Base-by-base conservation (phyloP, 148 eudicot genomes). In the Rhododendron simsii region DNA sequence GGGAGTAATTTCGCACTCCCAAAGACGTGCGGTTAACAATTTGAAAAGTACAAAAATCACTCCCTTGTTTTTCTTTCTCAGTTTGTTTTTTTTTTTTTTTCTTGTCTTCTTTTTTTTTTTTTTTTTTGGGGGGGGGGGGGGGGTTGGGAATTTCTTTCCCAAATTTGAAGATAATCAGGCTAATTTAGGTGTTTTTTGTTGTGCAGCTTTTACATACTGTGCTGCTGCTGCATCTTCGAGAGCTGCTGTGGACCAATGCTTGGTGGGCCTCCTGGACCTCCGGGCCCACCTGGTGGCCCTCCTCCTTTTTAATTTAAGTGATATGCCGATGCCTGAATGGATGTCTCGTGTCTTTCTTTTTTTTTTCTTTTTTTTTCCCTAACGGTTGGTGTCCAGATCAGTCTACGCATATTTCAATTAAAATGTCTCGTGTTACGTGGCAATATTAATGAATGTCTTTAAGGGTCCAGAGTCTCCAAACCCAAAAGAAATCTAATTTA, bases 181-280 rank as follows among this genome's bases (percentile, higher is more conserved):
- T 74, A 74, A 74, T 35, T 30, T 74, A 2, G 78, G 78, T 16
- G 78, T 18, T 35, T 75, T 37, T 5, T 75, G 47, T 18, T 75
- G 47, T 75, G 23, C 78, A 75, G 78, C 18, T 75, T 75, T 18
- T 75, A 75, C 78, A 0, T 75, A 16, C 45, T 75, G 47, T 75
- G 78, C 45, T 75, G 78, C 47, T 75, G 78, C 78, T 75, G 78
- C 78, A 75, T 75, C 78, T 75, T 75, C 37, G 47, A 75, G 78
- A 75, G 78, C 41, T 75, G 78, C n/a, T 75, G 78, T 75, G 78
- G 78, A 7, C 78, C 78, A 15, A 75, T 75, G 47, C 37, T 75
- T 75, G 78, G 78, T 37, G 78, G 78, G 11, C 78, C 78, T 11
- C 78, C 48, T 45, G 48, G 48, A 45, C 48, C 78, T 75, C 76